These are phyloP conservation scores for Phaseolus coccineus DNA, from an alignment of 331 rosid genomes.

Conservation along the genomic window DNA sequence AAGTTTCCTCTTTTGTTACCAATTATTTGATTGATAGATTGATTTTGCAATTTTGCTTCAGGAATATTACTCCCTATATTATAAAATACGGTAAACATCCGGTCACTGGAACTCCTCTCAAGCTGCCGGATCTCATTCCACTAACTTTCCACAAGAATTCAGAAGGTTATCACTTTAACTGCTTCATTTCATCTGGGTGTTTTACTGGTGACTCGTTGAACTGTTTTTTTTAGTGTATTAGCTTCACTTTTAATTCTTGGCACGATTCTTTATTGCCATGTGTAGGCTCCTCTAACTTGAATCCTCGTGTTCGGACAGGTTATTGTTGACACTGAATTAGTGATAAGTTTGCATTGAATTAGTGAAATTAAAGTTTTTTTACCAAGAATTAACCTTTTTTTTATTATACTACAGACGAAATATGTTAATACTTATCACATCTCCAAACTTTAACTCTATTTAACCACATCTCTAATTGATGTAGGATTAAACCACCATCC, in stretches of 20 bases:
- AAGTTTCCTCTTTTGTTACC: background rate
- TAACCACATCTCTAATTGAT: too few relatives aligned
- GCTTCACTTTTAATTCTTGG: background rate
- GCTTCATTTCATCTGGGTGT: conserved; percentile 9
- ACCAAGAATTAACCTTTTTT: too few relatives aligned
- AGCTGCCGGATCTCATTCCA: conserved; percentile 81
- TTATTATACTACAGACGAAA: too few relatives aligned
- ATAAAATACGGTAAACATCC: conserved; percentile 90
- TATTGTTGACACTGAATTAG: too few relatives aligned
- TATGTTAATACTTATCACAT: too few relatives aligned
- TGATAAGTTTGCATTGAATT: too few relatives aligned
- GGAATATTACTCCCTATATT: conserved; percentile 83
- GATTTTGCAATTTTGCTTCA: conserved; percentile 51
- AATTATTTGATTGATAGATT: conserved; percentile 20
- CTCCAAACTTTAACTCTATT: too few relatives aligned
- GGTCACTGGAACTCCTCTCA: conserved; percentile 76
- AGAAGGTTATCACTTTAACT: conserved; percentile 60
- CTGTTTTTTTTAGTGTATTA: conserved; percentile 7
- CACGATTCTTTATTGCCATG: background rate
- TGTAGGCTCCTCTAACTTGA: too few relatives aligned
- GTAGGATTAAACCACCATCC: too few relatives aligned
- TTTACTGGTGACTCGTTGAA: background rate
- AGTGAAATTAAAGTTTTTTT: too few relatives aligned
- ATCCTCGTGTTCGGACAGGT: too few relatives aligned
- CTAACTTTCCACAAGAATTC: conserved; percentile 89